Conservation (phyloP, 352 stramenopile genomes). For the Pythium grandisporangium region DNA sequence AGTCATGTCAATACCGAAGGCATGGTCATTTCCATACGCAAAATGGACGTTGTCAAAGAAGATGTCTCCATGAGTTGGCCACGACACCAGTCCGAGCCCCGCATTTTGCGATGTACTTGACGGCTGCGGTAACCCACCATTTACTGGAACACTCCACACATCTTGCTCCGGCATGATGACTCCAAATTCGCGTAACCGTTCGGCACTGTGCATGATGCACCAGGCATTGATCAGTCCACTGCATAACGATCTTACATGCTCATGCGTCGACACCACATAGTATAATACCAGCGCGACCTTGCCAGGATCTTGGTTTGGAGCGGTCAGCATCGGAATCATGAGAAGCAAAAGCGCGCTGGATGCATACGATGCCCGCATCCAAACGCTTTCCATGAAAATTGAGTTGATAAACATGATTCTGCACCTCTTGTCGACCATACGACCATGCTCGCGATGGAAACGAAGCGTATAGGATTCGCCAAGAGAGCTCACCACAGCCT, state of each 20-base stretch:
- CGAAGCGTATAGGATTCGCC: background rate
- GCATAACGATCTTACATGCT: too few species aligned
- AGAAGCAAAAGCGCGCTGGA: background rate
- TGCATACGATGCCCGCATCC: background rate
- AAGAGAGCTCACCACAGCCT: background rate
- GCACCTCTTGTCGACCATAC: background rate
- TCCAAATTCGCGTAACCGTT: too few species aligned
- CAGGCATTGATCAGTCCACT: too few species aligned
- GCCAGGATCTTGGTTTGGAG: too few species aligned
- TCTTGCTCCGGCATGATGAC: too few species aligned
- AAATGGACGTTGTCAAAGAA: slow-evolving; percentile 1
- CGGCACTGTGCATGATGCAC: too few species aligned
- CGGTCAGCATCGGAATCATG: background rate
- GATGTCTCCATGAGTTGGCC: background rate
- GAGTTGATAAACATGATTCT: background rate
- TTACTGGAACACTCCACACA: too few species aligned
- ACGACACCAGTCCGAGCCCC: background rate
- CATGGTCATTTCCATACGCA: background rate
- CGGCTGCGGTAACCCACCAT: too few species aligned
- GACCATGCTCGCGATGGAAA: background rate
- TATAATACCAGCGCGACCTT: too few species aligned
- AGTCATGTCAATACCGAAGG: background rate
- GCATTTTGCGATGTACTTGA: background rate
- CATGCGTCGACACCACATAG: too few species aligned
- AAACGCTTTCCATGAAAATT: background rate